phyloP scores from a whole-genome alignment of 805 yeast genomes.

The Komagataella pseudopastoris region DNA sequence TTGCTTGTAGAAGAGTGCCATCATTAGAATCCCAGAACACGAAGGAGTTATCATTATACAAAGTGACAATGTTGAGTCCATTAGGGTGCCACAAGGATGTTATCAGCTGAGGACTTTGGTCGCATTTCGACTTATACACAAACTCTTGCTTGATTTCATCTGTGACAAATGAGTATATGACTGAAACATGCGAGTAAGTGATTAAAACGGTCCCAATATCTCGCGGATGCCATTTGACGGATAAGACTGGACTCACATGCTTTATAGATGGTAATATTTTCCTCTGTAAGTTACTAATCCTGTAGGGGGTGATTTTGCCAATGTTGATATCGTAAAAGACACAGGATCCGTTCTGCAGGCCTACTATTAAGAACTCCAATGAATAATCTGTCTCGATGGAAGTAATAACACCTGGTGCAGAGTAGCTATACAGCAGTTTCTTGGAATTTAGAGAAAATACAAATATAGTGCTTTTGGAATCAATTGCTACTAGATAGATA shows the following conservation, averaged over 20 bases:
- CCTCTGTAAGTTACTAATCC: constrained; percentile 62
- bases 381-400: constrained; percentile 74
- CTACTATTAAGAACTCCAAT: constrained; percentile 75
- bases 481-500: constrained; percentile 64
- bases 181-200: constrained; percentile 56
- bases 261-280: constrained; percentile 42
- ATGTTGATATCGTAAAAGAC: constrained; percentile 74
- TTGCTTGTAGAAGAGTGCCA: constrained; percentile 62
- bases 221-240: constrained; percentile 76
- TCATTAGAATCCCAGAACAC: constrained; percentile 89
- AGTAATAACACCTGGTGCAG: constrained; percentile 54
- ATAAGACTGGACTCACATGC: constrained; percentile 32
- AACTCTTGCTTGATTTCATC: constrained; percentile 44
- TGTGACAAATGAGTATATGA: constrained; percentile 52
- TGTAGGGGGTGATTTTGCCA: constrained; percentile 47
- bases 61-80: constrained; percentile 71
- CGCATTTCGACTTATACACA: constrained; percentile 27
- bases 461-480: constrained; percentile 42
- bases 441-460: constrained; percentile 62
- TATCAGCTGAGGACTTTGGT: constrained; percentile 13
- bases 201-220: constrained; percentile 72
- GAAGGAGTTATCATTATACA: constrained; percentile 71
- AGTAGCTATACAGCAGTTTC: constrained; percentile 42
- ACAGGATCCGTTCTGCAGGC: constrained; percentile 63
- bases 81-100: constrained; percentile 84